phyloP scores from a whole-genome alignment of 495 filamentous ascomycete genomes.

The Sordaria brevicollis region DNA sequence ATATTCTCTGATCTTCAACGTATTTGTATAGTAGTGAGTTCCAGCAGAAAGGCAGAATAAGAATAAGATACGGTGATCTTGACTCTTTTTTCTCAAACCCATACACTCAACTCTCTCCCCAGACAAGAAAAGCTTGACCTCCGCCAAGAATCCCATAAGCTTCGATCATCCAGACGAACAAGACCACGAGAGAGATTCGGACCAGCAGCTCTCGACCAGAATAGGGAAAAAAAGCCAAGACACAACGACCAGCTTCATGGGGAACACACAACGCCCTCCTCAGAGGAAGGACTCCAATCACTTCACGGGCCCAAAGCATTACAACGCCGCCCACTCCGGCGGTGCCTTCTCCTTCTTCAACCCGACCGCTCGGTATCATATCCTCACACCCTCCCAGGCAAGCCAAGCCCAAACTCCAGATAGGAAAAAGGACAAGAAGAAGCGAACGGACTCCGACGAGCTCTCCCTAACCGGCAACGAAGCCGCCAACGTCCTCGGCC shows the following conservation, averaged over 20 bases:
- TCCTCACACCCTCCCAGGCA: neutral
- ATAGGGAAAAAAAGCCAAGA: neutral
- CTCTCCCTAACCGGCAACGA: neutral
- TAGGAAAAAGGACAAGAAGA: neutral
- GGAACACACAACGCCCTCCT: neutral
- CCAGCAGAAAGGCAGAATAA: neutral
- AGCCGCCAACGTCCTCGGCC: neutral
- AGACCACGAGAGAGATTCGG: neutral
- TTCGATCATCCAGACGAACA: neutral
- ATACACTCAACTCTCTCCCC: neutral
- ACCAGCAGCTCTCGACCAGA: neutral
- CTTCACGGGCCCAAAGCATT: neutral
- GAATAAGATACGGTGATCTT: neutral
- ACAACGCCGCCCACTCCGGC: neutral
- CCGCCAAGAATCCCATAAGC: neutral
- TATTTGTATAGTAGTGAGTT: neutral
- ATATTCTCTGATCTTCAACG: neutral
- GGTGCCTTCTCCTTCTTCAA: constrained; percentile 17
- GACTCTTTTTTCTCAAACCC: neutral
- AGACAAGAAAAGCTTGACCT: neutral
- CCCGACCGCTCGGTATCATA: constrained; percentile 13
- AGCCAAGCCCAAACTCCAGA: neutral
- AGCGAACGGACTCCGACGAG: neutral
- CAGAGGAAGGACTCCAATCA: neutral
- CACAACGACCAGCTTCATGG: neutral